phyloP scores from a whole-genome alignment of 768 basidiomycete genomes.

The Leccinum boreale region DNA sequence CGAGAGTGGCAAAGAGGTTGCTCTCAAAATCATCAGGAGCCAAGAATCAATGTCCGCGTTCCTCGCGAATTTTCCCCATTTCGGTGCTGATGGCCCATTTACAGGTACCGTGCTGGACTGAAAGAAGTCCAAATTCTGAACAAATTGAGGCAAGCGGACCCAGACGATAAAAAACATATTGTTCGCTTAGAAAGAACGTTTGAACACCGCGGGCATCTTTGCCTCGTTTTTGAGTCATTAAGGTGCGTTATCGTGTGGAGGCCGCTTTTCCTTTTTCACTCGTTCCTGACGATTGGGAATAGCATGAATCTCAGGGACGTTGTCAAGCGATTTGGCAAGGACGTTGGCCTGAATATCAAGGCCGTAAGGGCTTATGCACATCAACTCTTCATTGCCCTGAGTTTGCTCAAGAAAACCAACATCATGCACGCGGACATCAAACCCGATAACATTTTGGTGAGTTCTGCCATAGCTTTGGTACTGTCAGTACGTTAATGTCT shows the following conservation, averaged over 20 bases:
- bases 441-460: conserved; percentile 93
- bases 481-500: conserved; percentile 15
- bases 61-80: conserved; percentile 1
- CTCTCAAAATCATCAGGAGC: conserved; percentile 93
- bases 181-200: conserved; percentile 92
- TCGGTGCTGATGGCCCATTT: conserved; percentile 3
- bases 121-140: conserved; percentile 90
- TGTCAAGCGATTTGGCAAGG: conserved; percentile 97
- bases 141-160: conserved; percentile 84
- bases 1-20: conserved; percentile 71
- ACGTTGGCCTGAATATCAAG: conserved; percentile 91
- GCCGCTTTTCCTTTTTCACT: conserved; percentile 1
- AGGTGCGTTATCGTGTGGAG: conserved; percentile 50
- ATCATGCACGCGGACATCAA: conserved; percentile 99
- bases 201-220: conserved; percentile 95
- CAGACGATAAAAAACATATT: conserved; percentile 95
- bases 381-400: conserved; percentile 87
- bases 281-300: conserved; percentile 9
- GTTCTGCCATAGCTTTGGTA: conserved; percentile 28
- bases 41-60: conserved; percentile 91
- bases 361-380: conserved; percentile 99
- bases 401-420: conserved; percentile 81
- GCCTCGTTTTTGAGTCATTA: conserved; percentile 91
- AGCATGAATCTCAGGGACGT: conserved; percentile 99
- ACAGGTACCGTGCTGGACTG: conserved; percentile 90